Conservation (phyloP, 2,329 filamentous ascomycete genomes). For the Alternaria triticimaculans region DNA sequence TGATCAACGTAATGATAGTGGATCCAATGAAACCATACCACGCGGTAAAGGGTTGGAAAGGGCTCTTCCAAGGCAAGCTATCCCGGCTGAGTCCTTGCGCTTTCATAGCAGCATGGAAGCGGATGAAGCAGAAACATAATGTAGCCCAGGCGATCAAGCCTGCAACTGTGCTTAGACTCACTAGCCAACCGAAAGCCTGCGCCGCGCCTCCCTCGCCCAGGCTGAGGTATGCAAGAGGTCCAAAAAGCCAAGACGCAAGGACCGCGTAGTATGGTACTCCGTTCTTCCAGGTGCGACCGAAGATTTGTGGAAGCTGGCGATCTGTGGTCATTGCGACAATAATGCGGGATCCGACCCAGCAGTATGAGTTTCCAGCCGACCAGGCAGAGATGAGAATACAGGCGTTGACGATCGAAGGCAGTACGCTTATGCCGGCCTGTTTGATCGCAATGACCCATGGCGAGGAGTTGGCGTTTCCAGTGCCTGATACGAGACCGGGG, state of each 20-base stretch:
- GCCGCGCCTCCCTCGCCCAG: slow-evolving; percentile 64
- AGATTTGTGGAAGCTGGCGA: slow-evolving; percentile 30
- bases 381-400: slow-evolving; percentile 35
- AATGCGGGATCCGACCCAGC: slow-evolving; percentile 33
- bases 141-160: slow-evolving; percentile 54
- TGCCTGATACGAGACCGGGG: slow-evolving; percentile 40
- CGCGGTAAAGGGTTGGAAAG: slow-evolving; percentile 72
- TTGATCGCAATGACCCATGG: slow-evolving; percentile 62
- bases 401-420: slow-evolving; percentile 36
- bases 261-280: slow-evolving; percentile 74
- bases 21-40: slow-evolving; percentile 67
- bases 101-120: slow-evolving; percentile 70
- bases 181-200: slow-evolving; percentile 62
- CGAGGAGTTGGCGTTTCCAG: slow-evolving; percentile 50
- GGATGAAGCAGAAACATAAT: slow-evolving; percentile 70
- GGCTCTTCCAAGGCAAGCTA: slow-evolving; percentile 70
- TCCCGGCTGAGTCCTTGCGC: slow-evolving; percentile 65
- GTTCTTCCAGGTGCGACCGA: slow-evolving; percentile 56
- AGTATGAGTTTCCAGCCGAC: slow-evolving; percentile 35
- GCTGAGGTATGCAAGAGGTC: slow-evolving; percentile 70
- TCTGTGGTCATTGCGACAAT: slow-evolving; percentile 33
- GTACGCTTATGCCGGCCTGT: slow-evolving; percentile 52
- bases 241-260: slow-evolving; percentile 63
- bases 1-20: slow-evolving; percentile 72
- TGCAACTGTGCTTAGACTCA: slow-evolving; percentile 73